These are phyloP conservation scores for Marsdenia floribunda DNA, from an alignment of 257 asterid species.

Conservation along the genomic window DNA sequence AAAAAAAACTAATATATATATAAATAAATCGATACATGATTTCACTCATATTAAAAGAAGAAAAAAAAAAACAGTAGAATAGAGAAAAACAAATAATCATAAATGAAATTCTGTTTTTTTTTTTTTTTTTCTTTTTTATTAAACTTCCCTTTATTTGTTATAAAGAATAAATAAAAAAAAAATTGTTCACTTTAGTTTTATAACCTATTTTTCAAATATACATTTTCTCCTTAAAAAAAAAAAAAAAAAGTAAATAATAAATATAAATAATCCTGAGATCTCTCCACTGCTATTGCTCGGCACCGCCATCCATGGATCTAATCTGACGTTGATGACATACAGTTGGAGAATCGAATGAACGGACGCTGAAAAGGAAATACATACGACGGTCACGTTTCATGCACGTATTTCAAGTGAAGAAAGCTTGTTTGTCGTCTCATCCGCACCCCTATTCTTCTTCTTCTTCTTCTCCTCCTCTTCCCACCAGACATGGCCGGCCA, in stretches of 20 bases:
- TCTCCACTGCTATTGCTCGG: too few species aligned
- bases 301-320: too few species aligned
- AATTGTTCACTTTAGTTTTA: background rate
- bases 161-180: background rate
- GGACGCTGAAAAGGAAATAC: too few species aligned
- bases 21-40: too few species aligned
- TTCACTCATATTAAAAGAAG: too few species aligned
- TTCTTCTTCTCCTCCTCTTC: background rate
- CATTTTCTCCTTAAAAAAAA: background rate
- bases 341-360: too few species aligned
- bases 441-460: background rate
- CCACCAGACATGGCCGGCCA: slow-evolving; percentile 30
- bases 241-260: background rate
- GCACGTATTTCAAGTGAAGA: background rate
- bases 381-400: too few species aligned
- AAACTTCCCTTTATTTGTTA: background rate
- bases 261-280: too few species aligned
- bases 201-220: background rate
- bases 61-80: too few species aligned
- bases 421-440: slow-evolving; percentile 20
- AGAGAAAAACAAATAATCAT: background rate
- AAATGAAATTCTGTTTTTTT: background rate
- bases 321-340: too few species aligned
- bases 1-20: too few species aligned
- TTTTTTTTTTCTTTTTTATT: too few species aligned